Base-by-base conservation (phyloP, 768 basidiomycete genomes). In the Hericium erinaceus region DNA sequence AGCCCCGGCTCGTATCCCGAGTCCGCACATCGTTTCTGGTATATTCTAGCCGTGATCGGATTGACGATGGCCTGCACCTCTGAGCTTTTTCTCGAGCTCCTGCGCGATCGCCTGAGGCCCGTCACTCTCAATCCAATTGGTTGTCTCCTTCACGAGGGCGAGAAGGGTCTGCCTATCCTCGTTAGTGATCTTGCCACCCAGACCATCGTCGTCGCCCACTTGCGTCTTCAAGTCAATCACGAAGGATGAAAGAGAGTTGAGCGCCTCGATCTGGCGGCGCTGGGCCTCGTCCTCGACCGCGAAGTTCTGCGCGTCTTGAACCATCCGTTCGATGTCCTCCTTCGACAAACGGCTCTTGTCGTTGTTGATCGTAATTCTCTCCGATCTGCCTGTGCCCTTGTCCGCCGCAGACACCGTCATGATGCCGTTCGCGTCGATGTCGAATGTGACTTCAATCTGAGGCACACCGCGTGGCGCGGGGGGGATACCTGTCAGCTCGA, bases 401-500 rank as follows among this genome's bases (percentile, higher is more conserved):
- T 97, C 94, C 38, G 88, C 80, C 12, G 93, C 95, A 48, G 80
- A 80, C 54, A 98, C 92, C 72, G 92, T 95, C 85, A 97, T 88
- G 65, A 95, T 95, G 77, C 90, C 91, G 70, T 93, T 92, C 67
- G 92, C 89, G 64, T 94, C 93, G 66, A 95, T 88, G 74, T 95
- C 93, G 69, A 98, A 98, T 15, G 89, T 86, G 54, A 98, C 95
- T 73, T 98, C 94, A 55, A 98, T 95, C 64, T 98, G 95, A 68
- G 95, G 95, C 54, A 94, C 91, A 70, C 95, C 95, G 61, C 95
- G 92, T 64, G 95, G 95, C 2, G 95, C 89, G 41, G 95, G 93
- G 33, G 95, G 94, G 60, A 98, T 97, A 58, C 90, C 69, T 46
- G 83, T 87, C 39, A 98, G 84, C 74, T 97, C 94, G 72, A 97